These are phyloP conservation scores for Rhododendron ovatum DNA, from an alignment of 148 eudicot genomes.

Conservation along the genomic window DNA sequence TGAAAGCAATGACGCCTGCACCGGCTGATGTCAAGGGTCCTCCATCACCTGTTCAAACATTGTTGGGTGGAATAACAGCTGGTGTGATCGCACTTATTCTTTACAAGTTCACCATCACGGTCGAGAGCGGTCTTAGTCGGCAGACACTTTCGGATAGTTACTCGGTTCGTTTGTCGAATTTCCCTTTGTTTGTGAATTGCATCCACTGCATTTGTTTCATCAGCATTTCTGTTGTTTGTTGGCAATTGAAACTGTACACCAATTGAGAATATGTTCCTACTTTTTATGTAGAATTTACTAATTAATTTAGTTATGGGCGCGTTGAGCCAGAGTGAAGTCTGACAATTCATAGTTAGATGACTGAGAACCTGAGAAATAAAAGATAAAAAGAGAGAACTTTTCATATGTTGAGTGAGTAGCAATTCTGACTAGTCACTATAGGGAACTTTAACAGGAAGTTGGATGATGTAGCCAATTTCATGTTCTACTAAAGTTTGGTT, in stretches of 20 bases:
- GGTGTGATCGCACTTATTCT: constrained; percentile 80
- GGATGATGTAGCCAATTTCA: not conserved
- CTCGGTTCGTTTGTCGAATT: constrained; percentile 52
- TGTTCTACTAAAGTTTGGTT: not conserved
- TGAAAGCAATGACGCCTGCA: constrained; percentile 58
- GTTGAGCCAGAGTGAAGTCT: not conserved
- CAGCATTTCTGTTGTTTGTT: not conserved
- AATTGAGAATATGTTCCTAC: not conserved
- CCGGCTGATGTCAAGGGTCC: constrained; percentile 39
- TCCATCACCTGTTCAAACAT: constrained; percentile 70
- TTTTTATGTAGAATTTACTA: not conserved
- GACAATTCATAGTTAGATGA: not conserved
- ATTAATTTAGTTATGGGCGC: not conserved
- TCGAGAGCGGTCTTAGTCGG: constrained; percentile 76
- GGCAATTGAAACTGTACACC: not conserved
- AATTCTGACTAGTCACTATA: not conserved
- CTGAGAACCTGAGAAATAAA: not conserved
- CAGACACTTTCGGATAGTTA: constrained; percentile 70
- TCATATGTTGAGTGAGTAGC: not conserved
- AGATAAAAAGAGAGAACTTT: not conserved
- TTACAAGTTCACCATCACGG: constrained; percentile 77
- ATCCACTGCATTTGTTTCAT: not conserved
- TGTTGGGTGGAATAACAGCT: constrained; percentile 75
- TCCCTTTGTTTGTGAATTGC: not conserved
- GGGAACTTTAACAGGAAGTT: not conserved